Conservation (phyloP, 371 early-diverging fungal species). For the Syncephalastrum contaminatum region DNA sequence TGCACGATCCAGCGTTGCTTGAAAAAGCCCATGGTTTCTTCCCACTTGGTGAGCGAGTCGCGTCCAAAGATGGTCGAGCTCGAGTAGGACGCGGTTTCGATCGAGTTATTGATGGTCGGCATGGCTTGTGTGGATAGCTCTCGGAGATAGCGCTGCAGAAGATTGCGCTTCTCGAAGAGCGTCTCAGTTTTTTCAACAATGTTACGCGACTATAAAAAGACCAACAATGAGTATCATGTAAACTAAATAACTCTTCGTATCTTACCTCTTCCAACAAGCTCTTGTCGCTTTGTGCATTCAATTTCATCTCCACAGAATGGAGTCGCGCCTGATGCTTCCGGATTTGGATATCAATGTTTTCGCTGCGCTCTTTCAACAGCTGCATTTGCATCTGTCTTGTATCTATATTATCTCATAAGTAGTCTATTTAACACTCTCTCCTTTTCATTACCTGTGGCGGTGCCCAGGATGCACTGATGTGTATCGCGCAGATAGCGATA, state of each 20-base stretch:
- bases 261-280: constrained; percentile 29
- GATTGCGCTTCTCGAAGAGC: constrained; percentile 43
- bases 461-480: constrained; percentile 51
- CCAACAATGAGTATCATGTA: background rate
- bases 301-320: constrained; percentile 35
- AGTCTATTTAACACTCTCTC: background rate
- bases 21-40: constrained; percentile 45
- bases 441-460: constrained; percentile 37
- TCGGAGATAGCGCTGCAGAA: constrained; percentile 39
- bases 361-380: constrained; percentile 51
- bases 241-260: constrained; percentile 5
- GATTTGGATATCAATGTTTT: constrained; percentile 63
- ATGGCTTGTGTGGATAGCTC: constrained; percentile 28
- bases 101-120: constrained; percentile 14
- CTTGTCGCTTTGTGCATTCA: constrained; percentile 16
- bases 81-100: constrained; percentile 15
- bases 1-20: constrained; percentile 49
- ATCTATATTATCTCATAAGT: constrained; percentile 28
- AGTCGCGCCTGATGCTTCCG: constrained; percentile 45
- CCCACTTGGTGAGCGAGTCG: constrained; percentile 39
- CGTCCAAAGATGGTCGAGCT: constrained; percentile 33
- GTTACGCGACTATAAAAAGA: constrained; percentile 28
- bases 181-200: constrained; percentile 44
- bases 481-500: constrained; percentile 44
- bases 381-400: constrained; percentile 56